phyloP scores from a whole-genome alignment of 768 basidiomycete genomes.

The Russula compacta region DNA sequence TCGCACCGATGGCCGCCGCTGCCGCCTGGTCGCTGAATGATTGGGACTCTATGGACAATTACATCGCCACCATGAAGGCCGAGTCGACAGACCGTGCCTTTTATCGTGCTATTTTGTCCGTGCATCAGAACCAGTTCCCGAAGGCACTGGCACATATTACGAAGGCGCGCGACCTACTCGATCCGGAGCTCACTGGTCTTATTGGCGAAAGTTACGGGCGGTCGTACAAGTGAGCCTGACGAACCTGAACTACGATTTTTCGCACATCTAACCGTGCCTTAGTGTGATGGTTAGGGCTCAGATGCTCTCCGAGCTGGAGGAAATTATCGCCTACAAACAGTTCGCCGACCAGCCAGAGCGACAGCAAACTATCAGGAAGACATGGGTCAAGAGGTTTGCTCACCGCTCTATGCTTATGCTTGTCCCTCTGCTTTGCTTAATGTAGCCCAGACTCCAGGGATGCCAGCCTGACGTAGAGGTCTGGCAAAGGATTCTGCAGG shows the following conservation, averaged over 20 bases:
- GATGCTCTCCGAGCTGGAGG: slow-evolving; percentile 96
- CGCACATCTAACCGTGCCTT: slow-evolving; percentile 12
- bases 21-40: slow-evolving; percentile 95
- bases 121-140: slow-evolving; percentile 93
- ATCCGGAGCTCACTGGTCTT: slow-evolving; percentile 84
- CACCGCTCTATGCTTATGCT: neutral
- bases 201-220: slow-evolving; percentile 96
- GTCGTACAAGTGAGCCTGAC: slow-evolving; percentile 73
- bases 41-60: slow-evolving; percentile 98
- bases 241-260: neutral
- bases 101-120: slow-evolving; percentile 90
- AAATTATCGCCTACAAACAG: slow-evolving; percentile 94
- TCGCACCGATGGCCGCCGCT: slow-evolving; percentile 94
- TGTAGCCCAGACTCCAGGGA: slow-evolving; percentile 64
- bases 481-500: slow-evolving; percentile 96
- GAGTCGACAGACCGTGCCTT: slow-evolving; percentile 94
- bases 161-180: slow-evolving; percentile 84
- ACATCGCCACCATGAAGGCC: slow-evolving; percentile 84
- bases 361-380: slow-evolving; percentile 83
- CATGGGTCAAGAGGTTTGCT: slow-evolving; percentile 90
- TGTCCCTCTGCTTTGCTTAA: neutral
- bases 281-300: slow-evolving; percentile 96
- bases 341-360: slow-evolving; percentile 88
- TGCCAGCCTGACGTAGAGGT: slow-evolving; percentile 98
- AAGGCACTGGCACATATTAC: slow-evolving; percentile 86